phyloP scores from a whole-genome alignment of 371 early-diverging fungal species.

The Gilbertella persicaria region DNA sequence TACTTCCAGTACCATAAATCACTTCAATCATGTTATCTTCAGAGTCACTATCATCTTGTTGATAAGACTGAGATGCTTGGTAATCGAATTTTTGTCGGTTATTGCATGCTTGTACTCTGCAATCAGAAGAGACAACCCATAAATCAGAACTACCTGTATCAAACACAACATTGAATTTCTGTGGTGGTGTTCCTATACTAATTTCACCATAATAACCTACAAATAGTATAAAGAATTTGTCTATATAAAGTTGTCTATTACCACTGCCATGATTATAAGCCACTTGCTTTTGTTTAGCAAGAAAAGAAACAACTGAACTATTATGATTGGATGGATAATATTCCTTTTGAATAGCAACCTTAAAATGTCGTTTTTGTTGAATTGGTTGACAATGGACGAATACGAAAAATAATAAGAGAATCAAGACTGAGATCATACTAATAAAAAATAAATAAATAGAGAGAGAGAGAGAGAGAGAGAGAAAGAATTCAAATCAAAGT shows the following conservation, averaged over 20 bases:
- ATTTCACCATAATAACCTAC: conserved; percentile 66
- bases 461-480: not conserved
- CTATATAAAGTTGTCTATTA: conserved; percentile 12
- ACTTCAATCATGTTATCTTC: conserved; percentile 41
- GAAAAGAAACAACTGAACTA: conserved; percentile 16
- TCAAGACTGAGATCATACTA: not conserved
- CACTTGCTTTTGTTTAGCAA: conserved; percentile 34
- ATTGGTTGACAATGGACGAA: conserved; percentile 12
- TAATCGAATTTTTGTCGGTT: conserved; percentile 24
- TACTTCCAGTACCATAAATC: conserved; percentile 68
- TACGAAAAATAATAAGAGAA: too few species aligned
- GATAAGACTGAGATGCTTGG: conserved; percentile 12
- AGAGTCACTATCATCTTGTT: conserved; percentile 8
- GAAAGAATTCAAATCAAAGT: not conserved
- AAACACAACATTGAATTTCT: conserved; percentile 67
- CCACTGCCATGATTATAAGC: conserved; percentile 46
- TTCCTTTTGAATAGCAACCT: conserved; percentile 10
- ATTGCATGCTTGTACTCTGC: conserved; percentile 66
- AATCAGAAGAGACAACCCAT: conserved; percentile 92
- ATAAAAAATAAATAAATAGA: not conserved
- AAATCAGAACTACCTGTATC: conserved; percentile 79
- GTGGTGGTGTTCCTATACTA: conserved; percentile 68
- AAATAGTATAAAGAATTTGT: not conserved
- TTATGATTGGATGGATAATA: not conserved
- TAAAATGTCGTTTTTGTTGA: conserved; percentile 2